Evolutionary conservation across 805 yeast species (phyloP), one percentile per base, ranked within the genome.

Genomic region (Nakazawaea sp.): DNA sequence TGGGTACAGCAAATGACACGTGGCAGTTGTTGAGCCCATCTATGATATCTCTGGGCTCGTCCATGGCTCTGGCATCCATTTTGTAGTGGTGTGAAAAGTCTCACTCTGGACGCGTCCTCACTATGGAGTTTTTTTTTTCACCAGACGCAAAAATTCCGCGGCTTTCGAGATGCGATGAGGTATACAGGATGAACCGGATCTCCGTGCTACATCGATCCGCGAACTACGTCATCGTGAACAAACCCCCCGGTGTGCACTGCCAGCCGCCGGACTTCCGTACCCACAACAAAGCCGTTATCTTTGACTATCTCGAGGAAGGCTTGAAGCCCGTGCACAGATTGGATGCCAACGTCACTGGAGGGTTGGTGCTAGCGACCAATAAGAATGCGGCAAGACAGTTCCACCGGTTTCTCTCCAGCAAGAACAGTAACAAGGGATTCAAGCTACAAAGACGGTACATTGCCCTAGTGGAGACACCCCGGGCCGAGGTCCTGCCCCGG

Each of bases 311-410:
- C 32, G 18, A 24, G 5, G 19, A 2, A 43, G 10, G 26, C 3
- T 47, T 55, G 36, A 49, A 54, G 32, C 49, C 52, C 5, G 61
- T 66, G 1, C 70, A 65, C 29, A 48, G 72, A 34, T 43, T 66
- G 16, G 71, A 66, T 39, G 51, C 48, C 19, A 43, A 49, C 34
- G 70, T 62, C 5, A 58, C 67, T 15, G 72, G 72, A 17, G 69
- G 68, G 1, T 38, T 64, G 31, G 46, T 66, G 2, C 33, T 64
- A 4, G 63, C 69, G 2, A 54, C 50, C 35, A 57, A 51, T 32
- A 50, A 53, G 34, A 47, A 45, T 7, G 47, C 59, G 0, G 65
- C 69, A 1, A 48, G 43, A 15, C 45, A 45, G 35, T 62, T 66
- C 38, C 47, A 57, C 6, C 55, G 49, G 29, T 52, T 59, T 31